Conservation (phyloP, 768 basidiomycete genomes). For the Imleria badia region DNA sequence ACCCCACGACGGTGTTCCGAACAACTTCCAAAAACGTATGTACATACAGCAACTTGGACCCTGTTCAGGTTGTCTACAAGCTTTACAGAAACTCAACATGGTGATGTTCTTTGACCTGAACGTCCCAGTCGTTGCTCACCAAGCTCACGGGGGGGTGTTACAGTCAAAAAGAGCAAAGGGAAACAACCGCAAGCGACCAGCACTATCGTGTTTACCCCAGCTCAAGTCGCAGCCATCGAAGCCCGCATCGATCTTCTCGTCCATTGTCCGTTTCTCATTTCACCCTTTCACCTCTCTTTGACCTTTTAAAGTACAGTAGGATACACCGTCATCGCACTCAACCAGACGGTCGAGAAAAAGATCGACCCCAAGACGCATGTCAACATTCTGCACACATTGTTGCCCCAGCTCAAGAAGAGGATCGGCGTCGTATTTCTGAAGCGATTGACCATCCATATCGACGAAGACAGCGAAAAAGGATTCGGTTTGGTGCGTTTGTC, state of each 20-base stretch:
- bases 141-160: conserved; percentile 4
- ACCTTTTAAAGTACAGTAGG: conserved; percentile 57
- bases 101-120: conserved; percentile 71
- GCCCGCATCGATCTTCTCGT: conserved; percentile 65
- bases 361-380: conserved; percentile 71
- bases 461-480: conserved; percentile 84
- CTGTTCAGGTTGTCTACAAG: no score
- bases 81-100: no score
- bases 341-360: conserved; percentile 67
- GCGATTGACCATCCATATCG: conserved; percentile 75
- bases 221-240: conserved; percentile 61
- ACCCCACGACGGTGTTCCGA: no score
- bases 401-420: conserved; percentile 60
- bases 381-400: conserved; percentile 58
- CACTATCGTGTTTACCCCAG: conserved; percentile 44
- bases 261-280: conserved; percentile 53
- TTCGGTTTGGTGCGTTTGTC: conserved; percentile 70
- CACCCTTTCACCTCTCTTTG: not conserved
- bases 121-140: conserved; percentile 44
- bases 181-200: conserved; percentile 36
- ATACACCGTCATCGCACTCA: conserved; percentile 79
- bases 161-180: conserved; percentile 31
- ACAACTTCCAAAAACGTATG: no score
- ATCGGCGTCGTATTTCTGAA: conserved; percentile 66
- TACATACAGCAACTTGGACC: no score